A percentile compares a stretch with the other conserved stretches of the same genome.
These are phyloP conservation scores for Blastobotrys muscicola DNA, from an alignment of 805 yeast genomes.

Conservation along the genomic window DNA sequence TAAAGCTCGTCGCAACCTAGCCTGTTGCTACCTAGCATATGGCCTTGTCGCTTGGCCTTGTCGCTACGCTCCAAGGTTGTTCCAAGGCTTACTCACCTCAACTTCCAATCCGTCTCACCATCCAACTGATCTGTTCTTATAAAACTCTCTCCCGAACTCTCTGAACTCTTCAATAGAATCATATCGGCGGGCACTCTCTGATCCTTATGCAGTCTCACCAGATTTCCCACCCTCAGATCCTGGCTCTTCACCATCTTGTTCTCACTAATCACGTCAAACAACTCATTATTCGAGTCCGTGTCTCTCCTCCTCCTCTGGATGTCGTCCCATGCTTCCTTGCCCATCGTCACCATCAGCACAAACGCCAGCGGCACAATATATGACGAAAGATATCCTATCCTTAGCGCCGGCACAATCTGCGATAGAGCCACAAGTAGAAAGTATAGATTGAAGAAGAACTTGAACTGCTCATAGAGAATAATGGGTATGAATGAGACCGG, in stretches of 20 bases:
- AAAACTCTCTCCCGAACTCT: constrained; percentile 73
- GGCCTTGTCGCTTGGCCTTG: too few relatives aligned
- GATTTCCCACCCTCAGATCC: constrained; percentile 75
- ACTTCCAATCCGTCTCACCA: constrained; percentile 99
- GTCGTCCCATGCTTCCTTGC: constrained; percentile 93
- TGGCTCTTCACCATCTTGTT: constrained; percentile 37
- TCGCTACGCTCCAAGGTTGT: too few relatives aligned
- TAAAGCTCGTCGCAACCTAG: too few relatives aligned
- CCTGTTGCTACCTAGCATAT: too few relatives aligned
- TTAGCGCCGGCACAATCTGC: constrained; percentile 77
- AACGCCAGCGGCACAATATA: constrained; percentile 92
- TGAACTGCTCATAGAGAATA: constrained; percentile 89
- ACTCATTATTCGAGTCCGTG: constrained; percentile 75
- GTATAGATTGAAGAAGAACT: constrained; percentile 89
- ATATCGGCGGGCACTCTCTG: constrained; percentile 90
- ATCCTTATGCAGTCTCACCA: constrained; percentile 70
- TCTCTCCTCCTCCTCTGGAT: constrained; percentile 85
- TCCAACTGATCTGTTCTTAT: constrained; percentile 96
- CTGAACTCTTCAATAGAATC: constrained; percentile 75
- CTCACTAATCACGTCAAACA: constrained; percentile 54
- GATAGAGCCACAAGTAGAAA: constrained; percentile 89
- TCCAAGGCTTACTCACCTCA: constrained; percentile 41
- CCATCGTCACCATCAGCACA: constrained; percentile 86
- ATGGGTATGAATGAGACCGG: constrained; percentile 81
- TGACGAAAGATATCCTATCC: constrained; percentile 89